Evolutionary conservation across 305 asterid genomes (phyloP), one percentile per base, ranked within the genome.

Genomic region (Withania somnifera): DNA sequence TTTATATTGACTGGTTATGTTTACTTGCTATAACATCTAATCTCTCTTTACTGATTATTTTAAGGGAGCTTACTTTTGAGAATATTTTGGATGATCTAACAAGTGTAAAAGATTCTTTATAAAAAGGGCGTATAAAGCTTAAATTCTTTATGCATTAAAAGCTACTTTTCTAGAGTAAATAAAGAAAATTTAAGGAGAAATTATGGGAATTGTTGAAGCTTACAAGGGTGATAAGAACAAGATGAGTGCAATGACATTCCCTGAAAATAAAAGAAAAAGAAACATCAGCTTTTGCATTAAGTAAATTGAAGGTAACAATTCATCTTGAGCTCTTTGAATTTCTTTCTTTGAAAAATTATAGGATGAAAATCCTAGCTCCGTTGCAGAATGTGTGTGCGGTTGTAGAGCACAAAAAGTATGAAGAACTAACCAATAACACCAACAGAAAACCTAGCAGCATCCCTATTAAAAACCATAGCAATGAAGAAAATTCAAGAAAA

Each of bases 361-460:
- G 3, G 34, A 30, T 34, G 38, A 34, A 34, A 34, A 34, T 34
- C 5, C 38, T 34, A 3, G 38, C 38, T 34, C 38, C 38, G 5
- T 34, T 3, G 5, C 38, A 34, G 0, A 34, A 6, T 0, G 20
- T 17, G 57, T 7, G 24, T n/a, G 1, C 34, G 24, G 34, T 36
- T n/a, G 0, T 19, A 1, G 32, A 5, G 13, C 14, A 0, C 7
- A 13, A 17, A 73, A 73, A 22, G 20, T 19, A 50, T 69, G 4
- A 82, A 82, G 11, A 64, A 79, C 91, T 82, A 52, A 93, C 98
- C 98, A 78, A 91, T 60, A 78, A 93, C 79, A 51, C 98, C 98
- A 81, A 92, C 92, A 32, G 79, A 54, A 7, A 89, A 90, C 7
- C 97, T 92, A 58, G 85, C 83, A 36, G 81, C 84, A 0, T 90